These are phyloP conservation scores for Penicillium expansum DNA, from an alignment of 2,329 filamentous ascomycete species.

Conservation along the genomic window DNA sequence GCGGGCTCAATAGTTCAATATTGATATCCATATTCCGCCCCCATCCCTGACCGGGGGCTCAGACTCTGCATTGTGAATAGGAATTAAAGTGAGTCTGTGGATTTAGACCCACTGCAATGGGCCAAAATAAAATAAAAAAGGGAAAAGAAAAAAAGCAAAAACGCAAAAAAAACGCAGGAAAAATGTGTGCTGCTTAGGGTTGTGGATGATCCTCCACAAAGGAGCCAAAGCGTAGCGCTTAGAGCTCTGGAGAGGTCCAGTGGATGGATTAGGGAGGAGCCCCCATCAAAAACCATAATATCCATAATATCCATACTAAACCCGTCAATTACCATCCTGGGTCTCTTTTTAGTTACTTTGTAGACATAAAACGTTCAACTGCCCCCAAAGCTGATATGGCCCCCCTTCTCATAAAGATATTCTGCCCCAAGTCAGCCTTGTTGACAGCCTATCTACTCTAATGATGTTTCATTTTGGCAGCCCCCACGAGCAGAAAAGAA, in stretches of 20 bases:
- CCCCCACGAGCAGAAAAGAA: neutral
- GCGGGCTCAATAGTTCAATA: slow-evolving; percentile 23
- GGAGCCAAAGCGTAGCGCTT: slow-evolving; percentile 11
- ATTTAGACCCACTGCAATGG: slow-evolving; percentile 20
- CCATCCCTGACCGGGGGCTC: slow-evolving; percentile 29
- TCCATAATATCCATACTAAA: neutral
- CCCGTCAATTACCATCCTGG: neutral
- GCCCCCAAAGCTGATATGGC: neutral
- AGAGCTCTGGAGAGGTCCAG: neutral
- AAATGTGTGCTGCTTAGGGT: slow-evolving; percentile 1
- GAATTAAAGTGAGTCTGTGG: slow-evolving; percentile 8
- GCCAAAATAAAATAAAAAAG: neutral
- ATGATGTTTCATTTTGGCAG: neutral
- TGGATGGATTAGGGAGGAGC: neutral
- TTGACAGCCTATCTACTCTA: neutral
- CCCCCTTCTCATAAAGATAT: neutral
- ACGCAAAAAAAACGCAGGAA: neutral
- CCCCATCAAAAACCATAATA: neutral
- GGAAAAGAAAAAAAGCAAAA: neutral
- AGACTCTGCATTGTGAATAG: slow-evolving; percentile 28
- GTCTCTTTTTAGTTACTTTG: no score
- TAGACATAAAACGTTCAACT: no score
- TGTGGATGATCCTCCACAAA: slow-evolving; percentile 8
- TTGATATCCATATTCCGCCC: slow-evolving; percentile 32
- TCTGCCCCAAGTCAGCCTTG: neutral